A percentile compares a stretch with the other conserved stretches of the same genome.
Conservation (phyloP, 177 flowering plant species). For the Vitis hybrid region DNA sequence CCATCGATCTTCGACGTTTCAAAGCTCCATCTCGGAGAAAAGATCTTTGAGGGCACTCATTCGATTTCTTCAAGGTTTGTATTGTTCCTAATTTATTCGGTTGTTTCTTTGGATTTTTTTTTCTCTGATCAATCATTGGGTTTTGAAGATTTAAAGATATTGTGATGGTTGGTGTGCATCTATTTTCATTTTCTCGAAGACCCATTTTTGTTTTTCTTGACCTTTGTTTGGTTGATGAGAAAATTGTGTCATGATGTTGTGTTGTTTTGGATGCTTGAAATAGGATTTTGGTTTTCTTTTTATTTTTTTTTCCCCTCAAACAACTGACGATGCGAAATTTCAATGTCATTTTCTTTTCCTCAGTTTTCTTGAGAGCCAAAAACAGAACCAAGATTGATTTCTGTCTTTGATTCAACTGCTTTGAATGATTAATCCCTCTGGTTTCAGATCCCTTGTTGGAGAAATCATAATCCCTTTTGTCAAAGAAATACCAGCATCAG, state of each 20-base stretch:
- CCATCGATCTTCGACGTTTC: neutral
- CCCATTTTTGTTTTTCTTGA: neutral
- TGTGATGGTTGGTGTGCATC: too few relatives aligned
- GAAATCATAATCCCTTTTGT: neutral
- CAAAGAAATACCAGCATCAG: neutral
- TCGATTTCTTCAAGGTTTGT: constrained; percentile 4
- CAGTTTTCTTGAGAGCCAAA: too few relatives aligned
- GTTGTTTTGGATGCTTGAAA: too few relatives aligned
- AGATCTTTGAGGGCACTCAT: neutral
- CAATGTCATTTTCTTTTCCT: too few relatives aligned
- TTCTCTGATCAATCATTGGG: too few relatives aligned
- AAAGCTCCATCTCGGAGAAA: constrained; percentile 1
- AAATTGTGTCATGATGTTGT: too few relatives aligned
- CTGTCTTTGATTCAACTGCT: too few relatives aligned
- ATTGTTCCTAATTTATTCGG: neutral
- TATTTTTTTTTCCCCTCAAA: neutral
- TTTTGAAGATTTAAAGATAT: too few relatives aligned
- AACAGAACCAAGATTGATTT: too few relatives aligned
- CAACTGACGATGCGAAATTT: too few relatives aligned
- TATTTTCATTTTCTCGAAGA: neutral
- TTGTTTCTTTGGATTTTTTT: neutral
- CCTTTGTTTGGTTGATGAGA: too few relatives aligned
- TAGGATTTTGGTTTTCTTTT: neutral
- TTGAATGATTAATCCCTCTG: neutral
- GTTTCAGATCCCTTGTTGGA: constrained; percentile 1